phyloP scores from a whole-genome alignment of 2,329 filamentous ascomycete genomes.

The Neonectria hederae region DNA sequence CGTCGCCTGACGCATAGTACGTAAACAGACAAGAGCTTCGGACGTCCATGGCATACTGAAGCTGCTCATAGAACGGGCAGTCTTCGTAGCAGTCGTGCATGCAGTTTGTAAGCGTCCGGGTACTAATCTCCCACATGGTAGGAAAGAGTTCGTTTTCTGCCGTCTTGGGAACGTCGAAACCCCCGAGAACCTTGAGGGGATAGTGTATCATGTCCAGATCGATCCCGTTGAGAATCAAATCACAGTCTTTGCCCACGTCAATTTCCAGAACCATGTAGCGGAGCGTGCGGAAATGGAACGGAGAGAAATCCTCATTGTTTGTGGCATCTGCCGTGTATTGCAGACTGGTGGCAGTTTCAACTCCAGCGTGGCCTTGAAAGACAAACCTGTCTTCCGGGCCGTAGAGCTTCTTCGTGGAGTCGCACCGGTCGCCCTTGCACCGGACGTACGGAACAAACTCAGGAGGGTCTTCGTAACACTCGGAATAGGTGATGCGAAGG shows the following conservation, averaged over 20 bases:
- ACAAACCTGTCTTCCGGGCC: slow-evolving; percentile 4
- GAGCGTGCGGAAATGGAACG: slow-evolving; percentile 15
- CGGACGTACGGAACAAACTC: background rate
- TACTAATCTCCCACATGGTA: slow-evolving; percentile 28
- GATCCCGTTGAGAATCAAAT: background rate
- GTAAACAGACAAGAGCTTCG: slow-evolving; percentile 45
- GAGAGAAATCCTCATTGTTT: background rate
- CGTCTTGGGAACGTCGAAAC: background rate
- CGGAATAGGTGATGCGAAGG: slow-evolving; percentile 2
- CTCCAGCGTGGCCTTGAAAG: background rate
- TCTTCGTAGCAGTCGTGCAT: slow-evolving; percentile 47
- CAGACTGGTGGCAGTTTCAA: background rate
- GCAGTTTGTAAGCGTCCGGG: slow-evolving; percentile 34
- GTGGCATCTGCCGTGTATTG: background rate
- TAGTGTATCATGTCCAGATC: slow-evolving; percentile 4
- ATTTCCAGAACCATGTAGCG: slow-evolving; percentile 13
- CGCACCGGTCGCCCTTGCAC: background rate
- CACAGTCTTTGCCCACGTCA: background rate
- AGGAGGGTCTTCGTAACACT: slow-evolving; percentile 14
- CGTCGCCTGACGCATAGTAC: slow-evolving; percentile 44
- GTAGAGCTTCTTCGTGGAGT: background rate
- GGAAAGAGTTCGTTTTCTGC: background rate
- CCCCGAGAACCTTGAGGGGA: background rate
- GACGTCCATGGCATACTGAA: slow-evolving; percentile 45
- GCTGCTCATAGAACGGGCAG: slow-evolving; percentile 48